Evolutionary conservation across 225 moss, liverwort and hornwort species (phyloP), one percentile per base, ranked within the genome.

Genomic region (Anthoceros angustus): DNA sequence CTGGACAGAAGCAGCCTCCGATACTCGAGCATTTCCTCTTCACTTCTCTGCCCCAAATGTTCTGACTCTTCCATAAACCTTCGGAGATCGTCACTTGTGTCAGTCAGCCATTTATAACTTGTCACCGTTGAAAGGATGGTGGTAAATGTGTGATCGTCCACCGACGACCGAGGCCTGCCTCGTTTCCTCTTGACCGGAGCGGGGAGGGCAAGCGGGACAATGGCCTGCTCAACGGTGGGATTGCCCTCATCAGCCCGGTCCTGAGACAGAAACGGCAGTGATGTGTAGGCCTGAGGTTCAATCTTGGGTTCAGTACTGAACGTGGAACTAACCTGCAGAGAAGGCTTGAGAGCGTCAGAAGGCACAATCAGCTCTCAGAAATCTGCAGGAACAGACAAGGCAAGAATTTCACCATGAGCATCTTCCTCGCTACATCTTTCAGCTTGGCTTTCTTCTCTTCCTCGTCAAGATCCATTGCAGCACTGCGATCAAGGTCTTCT

Each of bases 81-180:
- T 24, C 62, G 72, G 11, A 43, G 48, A 5, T 70, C 42, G 12
- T 63, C 69, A 25, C 62, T 68, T 40, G 64, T 45, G 49, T 75
- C 71, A 9, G 69, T 64, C 14, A 81, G 70, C 77, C 75, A 75
- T 38, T 77, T 73, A 70, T 74, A 81, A 64, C 78, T 81, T 18
- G 73, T 67, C 65, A 68, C 60, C n/a, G 67, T 63, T 1, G 71
- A 48, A 42, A 81, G 66, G 49, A 75, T 71, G 42, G 60, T 64
- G 25, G 38, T 70, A 63, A 70, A 70, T 14, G 63, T 42, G 42
- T 61, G 61, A 55, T 55, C 55, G 23, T 55, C 55, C 55, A 55
- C 55, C n/a, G 55, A 55, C 23, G 55, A 18, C 14, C n/a, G 55
- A 18, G 55, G 55, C 23, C 55, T 55, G 23, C 55, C 55, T 20